Evolutionary conservation across 805 yeast species (phyloP).

Genomic region (Myxozyma monticola): DNA sequence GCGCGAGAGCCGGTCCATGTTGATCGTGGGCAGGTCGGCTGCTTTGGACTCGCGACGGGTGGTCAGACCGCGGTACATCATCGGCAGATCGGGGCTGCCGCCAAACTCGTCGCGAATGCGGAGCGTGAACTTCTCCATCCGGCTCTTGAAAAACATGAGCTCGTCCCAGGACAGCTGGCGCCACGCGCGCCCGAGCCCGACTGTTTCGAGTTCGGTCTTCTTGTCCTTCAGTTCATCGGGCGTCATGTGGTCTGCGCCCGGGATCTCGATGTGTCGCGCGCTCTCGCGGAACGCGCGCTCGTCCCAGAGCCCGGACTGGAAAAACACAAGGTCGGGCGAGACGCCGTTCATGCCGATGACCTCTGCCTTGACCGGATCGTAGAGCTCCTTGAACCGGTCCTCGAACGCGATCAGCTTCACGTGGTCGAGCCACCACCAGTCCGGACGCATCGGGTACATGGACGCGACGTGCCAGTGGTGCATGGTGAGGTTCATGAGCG

Average conservation of each 20-base stretch:
- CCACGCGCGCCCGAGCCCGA: constrained; percentile 19
- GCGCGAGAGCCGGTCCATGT: constrained; percentile 27
- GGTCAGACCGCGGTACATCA: constrained; percentile 24
- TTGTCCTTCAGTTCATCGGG: constrained; percentile 2
- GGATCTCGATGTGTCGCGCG: constrained; percentile 4
- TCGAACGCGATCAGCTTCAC: constrained; percentile 18
- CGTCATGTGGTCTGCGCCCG: constrained; percentile 13
- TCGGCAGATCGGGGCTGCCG: constrained; percentile 19
- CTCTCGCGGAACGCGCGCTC: constrained; percentile 24
- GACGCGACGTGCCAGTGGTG: constrained; percentile 17
- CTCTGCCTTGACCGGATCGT: constrained; percentile 8
- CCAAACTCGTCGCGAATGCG: constrained; percentile 11
- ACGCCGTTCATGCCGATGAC: constrained; percentile 10
- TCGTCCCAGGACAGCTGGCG: constrained; percentile 29
- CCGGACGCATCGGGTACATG: constrained; percentile 13
- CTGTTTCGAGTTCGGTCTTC: not conserved
- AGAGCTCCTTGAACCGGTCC: constrained; percentile 13
- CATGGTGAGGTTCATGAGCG: constrained; percentile 9
- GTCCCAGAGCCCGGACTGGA: too few relatives aligned
- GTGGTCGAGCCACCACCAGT: constrained; percentile 21
- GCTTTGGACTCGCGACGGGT: constrained; percentile 20
- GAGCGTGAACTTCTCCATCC: constrained; percentile 18
- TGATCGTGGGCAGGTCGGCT: constrained; percentile 11
- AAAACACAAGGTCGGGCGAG: constrained; percentile 14
- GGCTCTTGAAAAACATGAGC: constrained; percentile 18